These are phyloP conservation scores for Rutstroemia sp. DNA, from an alignment of 2,329 filamentous ascomycete genomes.

Conservation along the genomic window DNA sequence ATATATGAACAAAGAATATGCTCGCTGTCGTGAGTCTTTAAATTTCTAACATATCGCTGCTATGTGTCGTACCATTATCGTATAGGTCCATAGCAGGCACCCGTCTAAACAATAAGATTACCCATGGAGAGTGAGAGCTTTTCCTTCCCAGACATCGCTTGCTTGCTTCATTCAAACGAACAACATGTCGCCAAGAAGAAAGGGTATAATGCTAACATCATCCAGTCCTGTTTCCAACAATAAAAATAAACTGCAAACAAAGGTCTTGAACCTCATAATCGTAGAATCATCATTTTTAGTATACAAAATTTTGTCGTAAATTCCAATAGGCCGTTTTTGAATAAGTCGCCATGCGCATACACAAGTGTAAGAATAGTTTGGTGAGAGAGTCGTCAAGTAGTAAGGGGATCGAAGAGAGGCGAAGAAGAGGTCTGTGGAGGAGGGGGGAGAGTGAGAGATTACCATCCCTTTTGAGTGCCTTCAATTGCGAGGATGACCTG, in stretches of 20 bases:
- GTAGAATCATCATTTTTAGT: neutral
- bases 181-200: constrained; percentile 1
- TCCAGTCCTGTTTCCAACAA: neutral
- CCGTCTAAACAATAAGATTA: neutral
- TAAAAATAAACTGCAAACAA: neutral
- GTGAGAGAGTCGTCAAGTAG: neutral
- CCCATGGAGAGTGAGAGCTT: neutral
- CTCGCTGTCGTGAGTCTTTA: neutral
- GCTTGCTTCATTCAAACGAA: neutral
- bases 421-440: neutral
- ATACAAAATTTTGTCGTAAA: neutral
- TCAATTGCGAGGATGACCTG: constrained; percentile 25
- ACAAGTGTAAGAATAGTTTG: too few species aligned
- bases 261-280: neutral
- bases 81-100: neutral
- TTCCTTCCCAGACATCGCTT: neutral
- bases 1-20: neutral
- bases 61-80: neutral
- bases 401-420: neutral
- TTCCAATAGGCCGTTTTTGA: neutral
- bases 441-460: neutral
- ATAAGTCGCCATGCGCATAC: neutral
- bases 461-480: constrained; percentile 19
- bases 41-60: neutral
- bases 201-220: constrained; percentile 11